These are phyloP conservation scores for Gentiana macrophylla DNA, from an alignment of 257 asterid genomes.

Conservation along the genomic window DNA sequence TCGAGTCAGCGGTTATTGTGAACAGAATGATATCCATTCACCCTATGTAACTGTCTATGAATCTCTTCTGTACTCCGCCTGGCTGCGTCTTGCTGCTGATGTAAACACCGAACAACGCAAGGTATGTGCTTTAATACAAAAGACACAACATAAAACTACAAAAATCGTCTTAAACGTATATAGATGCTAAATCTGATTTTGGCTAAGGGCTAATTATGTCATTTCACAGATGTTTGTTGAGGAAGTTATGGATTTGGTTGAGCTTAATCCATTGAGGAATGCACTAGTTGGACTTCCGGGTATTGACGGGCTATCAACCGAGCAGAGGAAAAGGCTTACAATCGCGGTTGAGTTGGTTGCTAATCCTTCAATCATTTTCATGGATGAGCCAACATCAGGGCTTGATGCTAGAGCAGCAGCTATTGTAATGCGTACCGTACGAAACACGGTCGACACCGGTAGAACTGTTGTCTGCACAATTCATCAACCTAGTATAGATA, in stretches of 20 bases:
- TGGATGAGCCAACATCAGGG: conserved; percentile 57
- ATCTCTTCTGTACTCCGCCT: conserved; percentile 78
- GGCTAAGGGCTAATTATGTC: not conserved
- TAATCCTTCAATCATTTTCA: conserved; percentile 16
- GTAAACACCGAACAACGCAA: conserved; percentile 55
- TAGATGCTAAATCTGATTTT: not conserved
- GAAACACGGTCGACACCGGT: too few species aligned
- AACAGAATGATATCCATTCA: conserved; percentile 80
- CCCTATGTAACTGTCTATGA: conserved; percentile 71
- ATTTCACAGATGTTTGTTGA: not conserved
- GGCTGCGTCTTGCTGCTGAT: conserved; percentile 82
- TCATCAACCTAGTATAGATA: too few species aligned
- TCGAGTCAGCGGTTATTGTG: conserved; percentile 84
- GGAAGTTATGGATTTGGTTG: too few species aligned
- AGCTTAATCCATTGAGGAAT: too few species aligned
- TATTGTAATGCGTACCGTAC: conserved; percentile 44
- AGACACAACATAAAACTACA: too few species aligned
- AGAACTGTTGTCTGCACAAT: too few species aligned
- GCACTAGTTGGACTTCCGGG: too few species aligned
- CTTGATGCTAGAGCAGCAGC: conserved; percentile 53
- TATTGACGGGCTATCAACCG: conserved; percentile 33
- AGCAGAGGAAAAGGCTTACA: conserved; percentile 42
- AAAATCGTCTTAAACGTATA: too few species aligned
- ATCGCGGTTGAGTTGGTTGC: not conserved
- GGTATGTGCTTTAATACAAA: conserved; percentile 24